Evolutionary conservation across 805 yeast genomes (phyloP).

Genomic region (Ogataea ganodermae): DNA sequence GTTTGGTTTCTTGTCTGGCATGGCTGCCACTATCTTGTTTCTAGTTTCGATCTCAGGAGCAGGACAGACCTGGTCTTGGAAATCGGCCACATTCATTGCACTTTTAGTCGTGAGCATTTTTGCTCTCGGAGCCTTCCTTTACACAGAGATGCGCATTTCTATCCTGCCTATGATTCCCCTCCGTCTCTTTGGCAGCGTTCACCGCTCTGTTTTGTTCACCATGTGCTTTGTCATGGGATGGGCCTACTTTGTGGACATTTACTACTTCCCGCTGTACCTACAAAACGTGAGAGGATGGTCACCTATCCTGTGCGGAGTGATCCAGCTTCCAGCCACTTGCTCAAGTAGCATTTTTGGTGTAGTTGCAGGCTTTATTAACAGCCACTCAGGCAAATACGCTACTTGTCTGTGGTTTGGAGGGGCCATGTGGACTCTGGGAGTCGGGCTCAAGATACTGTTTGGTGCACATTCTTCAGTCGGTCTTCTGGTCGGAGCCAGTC

Average conservation of each 20-base stretch:
- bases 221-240: slow-evolving; percentile 48
- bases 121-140: slow-evolving; percentile 37
- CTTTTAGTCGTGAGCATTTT: slow-evolving; percentile 43
- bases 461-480: slow-evolving; percentile 34
- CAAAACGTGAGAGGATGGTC: slow-evolving; percentile 44
- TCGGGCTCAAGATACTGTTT: slow-evolving; percentile 38
- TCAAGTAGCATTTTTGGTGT: slow-evolving; percentile 38
- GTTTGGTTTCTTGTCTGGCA: slow-evolving; percentile 25
- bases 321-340: slow-evolving; percentile 43
- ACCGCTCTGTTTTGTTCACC: slow-evolving; percentile 35
- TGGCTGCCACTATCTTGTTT: slow-evolving; percentile 49
- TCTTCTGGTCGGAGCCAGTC: slow-evolving; percentile 38
- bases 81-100: slow-evolving; percentile 27
- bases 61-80: slow-evolving; percentile 57
- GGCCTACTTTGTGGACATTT: slow-evolving; percentile 46
- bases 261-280: slow-evolving; percentile 48
- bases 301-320: slow-evolving; percentile 42
- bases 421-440: slow-evolving; percentile 42
- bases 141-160: slow-evolving; percentile 47
- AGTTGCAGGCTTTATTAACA: slow-evolving; percentile 44
- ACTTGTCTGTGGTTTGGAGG: slow-evolving; percentile 31
- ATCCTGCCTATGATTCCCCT: slow-evolving; percentile 53
- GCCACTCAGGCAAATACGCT: slow-evolving; percentile 43
- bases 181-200: slow-evolving; percentile 37
- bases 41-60: slow-evolving; percentile 61